phyloP scores from a whole-genome alignment of 2,329 filamentous ascomycete species.

The Fusarium neocosmosporiellum region DNA sequence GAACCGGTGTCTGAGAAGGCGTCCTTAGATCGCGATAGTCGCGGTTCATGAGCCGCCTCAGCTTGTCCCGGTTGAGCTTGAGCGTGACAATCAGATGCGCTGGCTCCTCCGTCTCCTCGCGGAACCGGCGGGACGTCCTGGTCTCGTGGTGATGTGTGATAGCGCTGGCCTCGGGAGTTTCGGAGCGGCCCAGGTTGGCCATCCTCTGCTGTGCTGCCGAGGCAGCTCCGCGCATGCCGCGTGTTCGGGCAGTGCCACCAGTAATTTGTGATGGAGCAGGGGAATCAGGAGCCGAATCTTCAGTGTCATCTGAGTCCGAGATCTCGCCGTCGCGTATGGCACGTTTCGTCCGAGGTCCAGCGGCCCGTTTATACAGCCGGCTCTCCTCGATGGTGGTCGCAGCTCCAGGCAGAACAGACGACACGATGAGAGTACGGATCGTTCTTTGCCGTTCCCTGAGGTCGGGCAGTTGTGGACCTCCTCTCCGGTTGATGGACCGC shows the following conservation, averaged over 20 bases:
- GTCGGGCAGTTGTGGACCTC: conserved; percentile 93
- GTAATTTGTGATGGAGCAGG: conserved; percentile 79
- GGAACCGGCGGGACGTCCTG: conserved; percentile 71
- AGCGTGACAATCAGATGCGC: conserved; percentile 79
- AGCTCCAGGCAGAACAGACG: conserved; percentile 89
- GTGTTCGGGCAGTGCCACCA: conserved; percentile 83
- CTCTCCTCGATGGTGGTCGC: conserved; percentile 85
- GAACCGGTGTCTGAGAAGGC: conserved; percentile 50
- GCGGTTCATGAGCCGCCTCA: conserved; percentile 73
- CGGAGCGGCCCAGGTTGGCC: conserved; percentile 83
- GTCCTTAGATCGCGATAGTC: conserved; percentile 54
- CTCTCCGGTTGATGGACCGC: conserved; percentile 91
- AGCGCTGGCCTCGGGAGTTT: conserved; percentile 82
- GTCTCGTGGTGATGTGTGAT: conserved; percentile 75
- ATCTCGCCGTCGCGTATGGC: conserved; percentile 71
- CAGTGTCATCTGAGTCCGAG: conserved; percentile 92
- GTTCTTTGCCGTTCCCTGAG: conserved; percentile 94
- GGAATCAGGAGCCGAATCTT: conserved; percentile 88
- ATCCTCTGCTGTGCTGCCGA: conserved; percentile 89
- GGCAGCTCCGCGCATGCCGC: conserved; percentile 90
- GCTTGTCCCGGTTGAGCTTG: conserved; percentile 76
- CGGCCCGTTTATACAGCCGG: conserved; percentile 83
- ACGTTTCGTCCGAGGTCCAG: conserved; percentile 69
- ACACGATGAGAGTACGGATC: conserved; percentile 91
- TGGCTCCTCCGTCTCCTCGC: conserved; percentile 85